Conservation (phyloP, 2,329 filamentous ascomycete genomes). For the Colletotrichum spinosum region DNA sequence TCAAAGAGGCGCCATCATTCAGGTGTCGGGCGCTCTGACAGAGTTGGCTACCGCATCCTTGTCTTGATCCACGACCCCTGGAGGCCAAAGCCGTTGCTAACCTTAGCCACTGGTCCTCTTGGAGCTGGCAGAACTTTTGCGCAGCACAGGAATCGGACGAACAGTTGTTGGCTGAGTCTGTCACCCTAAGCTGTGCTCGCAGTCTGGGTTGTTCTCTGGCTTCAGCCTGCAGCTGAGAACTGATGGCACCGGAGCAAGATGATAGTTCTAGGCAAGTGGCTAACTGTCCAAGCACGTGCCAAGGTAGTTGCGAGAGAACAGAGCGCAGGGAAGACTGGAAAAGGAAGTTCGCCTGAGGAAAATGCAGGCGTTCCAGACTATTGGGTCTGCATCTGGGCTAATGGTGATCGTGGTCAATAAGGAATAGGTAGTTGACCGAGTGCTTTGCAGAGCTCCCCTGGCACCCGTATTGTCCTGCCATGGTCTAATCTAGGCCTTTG, state of each 20-base stretch:
- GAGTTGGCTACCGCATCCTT: not conserved
- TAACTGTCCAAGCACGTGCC: no score
- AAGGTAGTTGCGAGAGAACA: not conserved
- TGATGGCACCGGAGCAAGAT: conserved; percentile 13
- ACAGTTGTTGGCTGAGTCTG: not conserved
- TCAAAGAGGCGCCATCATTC: not conserved
- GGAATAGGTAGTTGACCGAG: conserved; percentile 12
- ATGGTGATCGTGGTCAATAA: not conserved
- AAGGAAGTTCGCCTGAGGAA: not conserved
- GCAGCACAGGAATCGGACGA: conserved; percentile 12
- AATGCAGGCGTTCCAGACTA: conserved; percentile 15
- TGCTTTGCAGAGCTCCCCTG: not conserved
- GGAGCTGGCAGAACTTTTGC: not conserved
- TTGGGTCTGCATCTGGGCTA: conserved; percentile 1
- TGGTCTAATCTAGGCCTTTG: not conserved
- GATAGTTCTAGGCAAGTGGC: conserved; percentile 7
- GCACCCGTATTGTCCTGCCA: no score
- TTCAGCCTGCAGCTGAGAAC: conserved; percentile 22
- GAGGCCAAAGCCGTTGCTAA: conserved; percentile 31
- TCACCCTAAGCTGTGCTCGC: conserved; percentile 22
- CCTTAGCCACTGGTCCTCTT: conserved; percentile 28
- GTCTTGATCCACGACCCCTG: not conserved
- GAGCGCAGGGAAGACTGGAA: no score
- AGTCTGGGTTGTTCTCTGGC: conserved; percentile 17
- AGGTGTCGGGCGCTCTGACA: conserved; percentile 10